Base-by-base conservation (phyloP, 2,329 filamentous ascomycete species). In the Phialophora macrospora region DNA sequence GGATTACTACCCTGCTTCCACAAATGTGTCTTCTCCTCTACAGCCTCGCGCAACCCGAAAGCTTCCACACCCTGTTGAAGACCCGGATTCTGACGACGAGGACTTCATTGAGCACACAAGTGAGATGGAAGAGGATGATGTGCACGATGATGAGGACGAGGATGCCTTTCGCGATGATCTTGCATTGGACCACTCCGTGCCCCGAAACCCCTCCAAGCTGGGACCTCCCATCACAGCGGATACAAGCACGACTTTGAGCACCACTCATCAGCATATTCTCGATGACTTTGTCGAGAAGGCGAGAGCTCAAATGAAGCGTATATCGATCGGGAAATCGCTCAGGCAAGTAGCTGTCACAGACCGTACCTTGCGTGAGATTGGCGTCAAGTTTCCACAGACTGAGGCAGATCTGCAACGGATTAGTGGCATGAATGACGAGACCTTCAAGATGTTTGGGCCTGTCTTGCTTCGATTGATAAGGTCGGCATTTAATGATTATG, bases 11-110 rank as follows among this genome's bases (percentile, higher is more conserved):
- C 86, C 87, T 3, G 77, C 83, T 62, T 90, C 88, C 0, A 90
- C 89, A 1, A 87, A 89, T 69, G 81, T 91, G 3, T 89, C 88
- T 0, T 90, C 88, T 20, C 88, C 88, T 3, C 73, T 87, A 11
- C 83, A 84, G 71, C 77, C 80, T 59, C 78, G 80, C 28, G 76
- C 79, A 54, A 71, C 75, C 34, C 77, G 77, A 30, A 76, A 75
- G n/a, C 69, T 74, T 44, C 71, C 72, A 48, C 75, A 73, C 30
- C 72, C 70, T 30, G 72, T 70, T 52, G 70, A 72, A 57, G 70
- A 67, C 22, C 60, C 44, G 1, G 59, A 70, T 17, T 67, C 58
- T 22, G 61, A 58, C 14, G 63, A 67, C 38, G 65, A 66, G n/a
- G 69, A 67, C 26, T 70, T 54, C 55, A 38, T 60, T 34, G 61